phyloP scores from a whole-genome alignment of 345 rosid genomes.

The Camelina sativa region DNA sequence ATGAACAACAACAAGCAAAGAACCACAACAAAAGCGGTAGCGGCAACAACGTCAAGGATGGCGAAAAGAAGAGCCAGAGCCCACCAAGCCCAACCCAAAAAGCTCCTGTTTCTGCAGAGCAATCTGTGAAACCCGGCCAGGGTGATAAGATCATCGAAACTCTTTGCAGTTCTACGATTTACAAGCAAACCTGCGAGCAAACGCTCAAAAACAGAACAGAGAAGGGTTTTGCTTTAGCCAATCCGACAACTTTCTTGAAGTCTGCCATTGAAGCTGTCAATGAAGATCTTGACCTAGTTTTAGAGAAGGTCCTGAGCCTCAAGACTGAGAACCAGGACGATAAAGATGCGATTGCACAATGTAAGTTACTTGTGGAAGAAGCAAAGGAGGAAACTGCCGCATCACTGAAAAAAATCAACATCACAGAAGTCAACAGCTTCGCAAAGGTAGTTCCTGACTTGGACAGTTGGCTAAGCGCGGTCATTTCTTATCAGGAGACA shows the following conservation, averaged over 20 bases:
- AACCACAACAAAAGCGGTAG: neutral
- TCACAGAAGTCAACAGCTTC: conserved; percentile 31
- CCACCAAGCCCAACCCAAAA: neutral
- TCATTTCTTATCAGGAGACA: conserved; percentile 71
- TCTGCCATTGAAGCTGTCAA: conserved; percentile 51
- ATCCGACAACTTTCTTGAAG: conserved; percentile 57
- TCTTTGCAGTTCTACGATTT: conserved; percentile 58
- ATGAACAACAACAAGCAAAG: conserved; percentile 27
- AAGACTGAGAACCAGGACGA: conserved; percentile 50
- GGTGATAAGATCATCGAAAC: conserved; percentile 46
- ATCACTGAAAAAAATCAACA: conserved; percentile 34
- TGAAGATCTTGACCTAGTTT: conserved; percentile 48
- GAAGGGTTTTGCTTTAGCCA: conserved; percentile 31
- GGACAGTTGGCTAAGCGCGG: conserved; percentile 82
- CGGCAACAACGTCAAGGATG: conserved; percentile 1
- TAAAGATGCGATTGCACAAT: conserved; percentile 64
- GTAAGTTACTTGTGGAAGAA: conserved; percentile 53
- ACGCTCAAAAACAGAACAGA: conserved; percentile 48
- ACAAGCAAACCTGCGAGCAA: conserved; percentile 51
- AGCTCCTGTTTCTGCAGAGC: conserved; percentile 19
- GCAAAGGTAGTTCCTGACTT: conserved; percentile 45
- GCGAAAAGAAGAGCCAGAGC: conserved; percentile 21
- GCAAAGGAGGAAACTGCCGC: conserved; percentile 58
- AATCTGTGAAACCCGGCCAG: conserved; percentile 21
- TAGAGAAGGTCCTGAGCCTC: conserved; percentile 44